Percentiles rank a stretch among this genome's conserved stretches.
phyloP scores from a whole-genome alignment of 345 rosid species.

The Gossypium turneri region DNA sequence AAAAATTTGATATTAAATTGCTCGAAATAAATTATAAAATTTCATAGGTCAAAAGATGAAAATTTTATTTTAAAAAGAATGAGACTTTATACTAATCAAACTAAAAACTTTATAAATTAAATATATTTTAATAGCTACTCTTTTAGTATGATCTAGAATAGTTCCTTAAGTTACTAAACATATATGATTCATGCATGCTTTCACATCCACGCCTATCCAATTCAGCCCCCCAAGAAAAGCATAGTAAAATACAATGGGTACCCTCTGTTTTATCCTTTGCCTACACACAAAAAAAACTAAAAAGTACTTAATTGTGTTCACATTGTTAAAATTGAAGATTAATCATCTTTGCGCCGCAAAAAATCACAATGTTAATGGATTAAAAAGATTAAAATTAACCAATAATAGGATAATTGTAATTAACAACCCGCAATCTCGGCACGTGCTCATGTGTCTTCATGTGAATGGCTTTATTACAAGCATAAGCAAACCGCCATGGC shows the following conservation, averaged over 20 bases:
- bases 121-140: too few relatives aligned
- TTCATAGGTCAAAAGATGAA: too few relatives aligned
- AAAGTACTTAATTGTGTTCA: neutral
- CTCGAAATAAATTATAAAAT: too few relatives aligned
- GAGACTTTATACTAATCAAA: too few relatives aligned
- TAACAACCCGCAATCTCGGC: slow-evolving; percentile 27
- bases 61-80: too few relatives aligned
- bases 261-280: neutral
- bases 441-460: slow-evolving; percentile 43
- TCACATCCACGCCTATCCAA: neutral
- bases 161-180: slow-evolving; percentile 6
- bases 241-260: neutral
- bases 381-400: neutral
- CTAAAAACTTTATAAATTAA: too few relatives aligned
- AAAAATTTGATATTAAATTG: too few relatives aligned
- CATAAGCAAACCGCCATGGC: slow-evolving; percentile 24
- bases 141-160: neutral
- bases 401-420: neutral
- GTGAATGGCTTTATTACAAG: slow-evolving; percentile 25
- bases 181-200: slow-evolving; percentile 3
- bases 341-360: slow-evolving; percentile 10
- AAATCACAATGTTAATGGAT: neutral
- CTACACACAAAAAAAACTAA: neutral
- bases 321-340: neutral
- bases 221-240: neutral